phyloP scores from a whole-genome alignment of 805 yeast species.

The Millerozyma miso region DNA sequence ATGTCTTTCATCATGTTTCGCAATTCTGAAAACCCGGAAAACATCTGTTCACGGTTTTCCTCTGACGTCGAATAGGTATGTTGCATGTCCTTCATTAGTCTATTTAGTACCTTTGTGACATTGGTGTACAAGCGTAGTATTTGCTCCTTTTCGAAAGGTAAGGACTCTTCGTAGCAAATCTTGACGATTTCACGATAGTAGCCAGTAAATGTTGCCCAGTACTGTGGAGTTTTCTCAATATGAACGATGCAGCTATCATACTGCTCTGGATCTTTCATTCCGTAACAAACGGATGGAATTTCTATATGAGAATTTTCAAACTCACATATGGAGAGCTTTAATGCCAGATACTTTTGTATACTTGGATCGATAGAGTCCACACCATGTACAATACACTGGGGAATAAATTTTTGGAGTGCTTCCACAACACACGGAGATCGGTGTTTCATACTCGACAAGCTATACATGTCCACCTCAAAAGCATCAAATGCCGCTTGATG shows the following conservation, averaged over 20 bases:
- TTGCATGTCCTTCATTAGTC: conserved; percentile 1
- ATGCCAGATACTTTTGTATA: conserved; percentile 37
- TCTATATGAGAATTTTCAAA: conserved; percentile 43
- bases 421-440: conserved; percentile 30
- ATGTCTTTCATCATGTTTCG: conserved; percentile 2
- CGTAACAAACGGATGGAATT: conserved; percentile 26
- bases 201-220: conserved; percentile 75
- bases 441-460: conserved; percentile 1
- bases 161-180: conserved; percentile 49
- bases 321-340: conserved; percentile 51
- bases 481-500: neutral
- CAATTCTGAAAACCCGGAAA: conserved; percentile 4
- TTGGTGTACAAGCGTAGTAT: conserved; percentile 44
- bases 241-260: conserved; percentile 35
- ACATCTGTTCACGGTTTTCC: conserved; percentile 1
- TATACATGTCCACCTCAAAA: conserved; percentile 1
- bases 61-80: neutral
- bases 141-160: conserved; percentile 51
- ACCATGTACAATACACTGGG: conserved; percentile 38
- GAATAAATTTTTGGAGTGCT: conserved; percentile 38
- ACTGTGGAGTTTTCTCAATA: conserved; percentile 46
- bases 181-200: conserved; percentile 51
- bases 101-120: conserved; percentile 30
- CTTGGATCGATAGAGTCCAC: conserved; percentile 31
- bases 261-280: conserved; percentile 9